These are phyloP conservation scores for Suillus spraguei DNA, from an alignment of 768 basidiomycete genomes.

Conservation along the genomic window DNA sequence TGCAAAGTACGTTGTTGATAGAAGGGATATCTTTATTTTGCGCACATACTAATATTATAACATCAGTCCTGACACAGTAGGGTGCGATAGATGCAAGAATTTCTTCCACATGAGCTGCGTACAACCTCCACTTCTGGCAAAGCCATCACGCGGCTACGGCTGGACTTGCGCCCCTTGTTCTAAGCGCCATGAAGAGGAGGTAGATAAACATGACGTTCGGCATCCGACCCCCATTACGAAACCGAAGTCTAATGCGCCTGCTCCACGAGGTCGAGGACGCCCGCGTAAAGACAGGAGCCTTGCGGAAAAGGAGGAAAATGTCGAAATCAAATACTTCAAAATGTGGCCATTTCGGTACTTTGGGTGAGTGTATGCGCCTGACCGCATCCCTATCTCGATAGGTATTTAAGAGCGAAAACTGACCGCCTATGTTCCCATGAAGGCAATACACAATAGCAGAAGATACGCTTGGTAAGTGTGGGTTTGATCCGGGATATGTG, in stretches of 20 bases:
- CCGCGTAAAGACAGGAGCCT: conserved; percentile 75
- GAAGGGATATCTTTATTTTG: conserved; percentile 13
- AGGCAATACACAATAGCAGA: conserved; percentile 91
- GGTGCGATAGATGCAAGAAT: conserved; percentile 89
- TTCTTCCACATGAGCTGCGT: conserved; percentile 96
- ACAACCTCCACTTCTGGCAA: conserved; percentile 85
- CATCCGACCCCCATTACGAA: conserved; percentile 55
- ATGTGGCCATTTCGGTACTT: conserved; percentile 98
- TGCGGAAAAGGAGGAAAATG: conserved; percentile 76
- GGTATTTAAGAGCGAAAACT: conserved; percentile 13
- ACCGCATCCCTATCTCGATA: neutral
- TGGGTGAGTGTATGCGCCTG: conserved; percentile 59
- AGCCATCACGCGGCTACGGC: conserved; percentile 94
- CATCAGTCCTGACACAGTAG: conserved; percentile 77
- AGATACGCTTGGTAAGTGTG: conserved; percentile 78
- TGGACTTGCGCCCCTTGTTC: conserved; percentile 98
- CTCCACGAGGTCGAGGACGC: conserved; percentile 71
- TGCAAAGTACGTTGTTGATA: conserved; percentile 61
- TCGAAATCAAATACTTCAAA: conserved; percentile 82
- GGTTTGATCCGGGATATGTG: conserved; percentile 14
- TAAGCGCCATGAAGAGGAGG: conserved; percentile 81
- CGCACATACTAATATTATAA: conserved; percentile 24
- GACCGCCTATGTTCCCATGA: conserved; percentile 18
- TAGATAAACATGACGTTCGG: conserved; percentile 73
- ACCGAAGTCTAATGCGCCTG: conserved; percentile 71